Conservation (phyloP, 2,329 filamentous ascomycete species). For the Aspergillus tubingensis region DNA sequence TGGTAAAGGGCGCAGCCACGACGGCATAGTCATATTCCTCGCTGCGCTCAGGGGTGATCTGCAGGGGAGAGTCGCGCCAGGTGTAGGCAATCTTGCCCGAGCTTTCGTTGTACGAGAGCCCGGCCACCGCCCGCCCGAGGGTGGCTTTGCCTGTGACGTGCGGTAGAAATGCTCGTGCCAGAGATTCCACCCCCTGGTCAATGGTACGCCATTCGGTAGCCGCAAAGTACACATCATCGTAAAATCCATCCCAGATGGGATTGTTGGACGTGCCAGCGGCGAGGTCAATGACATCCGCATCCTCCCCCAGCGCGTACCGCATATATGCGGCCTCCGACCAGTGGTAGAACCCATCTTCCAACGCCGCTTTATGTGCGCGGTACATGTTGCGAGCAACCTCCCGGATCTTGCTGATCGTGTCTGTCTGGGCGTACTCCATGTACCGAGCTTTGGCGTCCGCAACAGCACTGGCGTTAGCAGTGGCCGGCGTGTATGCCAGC, state of each 20-base stretch:
- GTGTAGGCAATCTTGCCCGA: constrained; percentile 59
- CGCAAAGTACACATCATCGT: constrained; percentile 62
- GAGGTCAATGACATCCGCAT: constrained; percentile 58
- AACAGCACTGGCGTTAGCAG: constrained; percentile 38
- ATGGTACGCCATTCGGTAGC: constrained; percentile 66
- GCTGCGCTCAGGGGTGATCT: constrained; percentile 43
- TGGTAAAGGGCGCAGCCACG: constrained; percentile 65
- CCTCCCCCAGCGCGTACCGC: constrained; percentile 58
- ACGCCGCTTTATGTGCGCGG: constrained; percentile 55
- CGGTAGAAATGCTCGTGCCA: constrained; percentile 65
- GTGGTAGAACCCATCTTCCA: constrained; percentile 59
- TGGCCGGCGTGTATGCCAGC: constrained; percentile 40
- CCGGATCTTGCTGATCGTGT: constrained; percentile 28
- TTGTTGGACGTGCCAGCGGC: constrained; percentile 48
- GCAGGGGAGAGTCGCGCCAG: constrained; percentile 51
- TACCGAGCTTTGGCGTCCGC: constrained; percentile 44
- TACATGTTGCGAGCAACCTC: constrained; percentile 42
- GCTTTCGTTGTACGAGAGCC: constrained; percentile 55
- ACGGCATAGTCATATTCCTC: constrained; percentile 66
- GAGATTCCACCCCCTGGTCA: constrained; percentile 60
- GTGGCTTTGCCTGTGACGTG: constrained; percentile 60
- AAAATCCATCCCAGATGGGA: constrained; percentile 54
- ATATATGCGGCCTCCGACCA: constrained; percentile 68
- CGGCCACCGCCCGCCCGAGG: constrained; percentile 59
- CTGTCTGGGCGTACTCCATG: constrained; percentile 34